Base-by-base conservation (phyloP, 2,329 filamentous ascomycete species). In the Orbilia brochopaga region DNA sequence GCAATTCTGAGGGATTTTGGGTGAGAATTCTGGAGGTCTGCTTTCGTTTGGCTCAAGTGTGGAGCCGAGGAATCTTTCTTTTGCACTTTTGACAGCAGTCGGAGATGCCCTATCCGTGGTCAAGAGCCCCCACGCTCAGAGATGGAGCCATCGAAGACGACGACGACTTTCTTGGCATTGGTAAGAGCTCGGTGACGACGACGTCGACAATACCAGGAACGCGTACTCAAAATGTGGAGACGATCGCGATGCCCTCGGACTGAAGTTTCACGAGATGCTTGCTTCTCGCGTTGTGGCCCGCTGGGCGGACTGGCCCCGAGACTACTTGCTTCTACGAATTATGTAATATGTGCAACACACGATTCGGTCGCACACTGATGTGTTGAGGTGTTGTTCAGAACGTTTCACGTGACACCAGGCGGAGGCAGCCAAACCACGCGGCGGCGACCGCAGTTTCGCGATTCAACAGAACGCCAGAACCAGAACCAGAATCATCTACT, bases 81-180 rank as follows among this genome's bases (percentile, higher is more conserved):
- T 42, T 42, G 37, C 37, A 42, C 37, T 42, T 42, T 42, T 42
- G 37, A 42, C 37, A 42, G 46, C 24, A 1, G n/a, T 58, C 58
- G 58, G 65, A 62, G 52, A 62, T 62, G 52, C 17, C 65, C 57
- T 69, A 51, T 42, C 17, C 50, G 42, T 24, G 35, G 10, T n/a
- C n/a, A n/a, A 24, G n/a, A 17, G 17, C 15, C 52, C 32, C 27
- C 23, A 24, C 23, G 23, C 35, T n/a, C 11, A 30, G 24, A 27
- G 13, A 35, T 11, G 51, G 8, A 40, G 17, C 44, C 8, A 8
- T 32, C 8, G 27, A 32, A 3, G 37, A 15, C 11, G 37, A 42
- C 37, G 37, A 42, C 11, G n/a, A 17, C 37, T 15, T 17, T 42
- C 37, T 42, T 42, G 37, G 37, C 37, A 17, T 42, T 42, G 11